Conservation (phyloP, 1,139 yeast species). For the Candida albicans region DNA sequence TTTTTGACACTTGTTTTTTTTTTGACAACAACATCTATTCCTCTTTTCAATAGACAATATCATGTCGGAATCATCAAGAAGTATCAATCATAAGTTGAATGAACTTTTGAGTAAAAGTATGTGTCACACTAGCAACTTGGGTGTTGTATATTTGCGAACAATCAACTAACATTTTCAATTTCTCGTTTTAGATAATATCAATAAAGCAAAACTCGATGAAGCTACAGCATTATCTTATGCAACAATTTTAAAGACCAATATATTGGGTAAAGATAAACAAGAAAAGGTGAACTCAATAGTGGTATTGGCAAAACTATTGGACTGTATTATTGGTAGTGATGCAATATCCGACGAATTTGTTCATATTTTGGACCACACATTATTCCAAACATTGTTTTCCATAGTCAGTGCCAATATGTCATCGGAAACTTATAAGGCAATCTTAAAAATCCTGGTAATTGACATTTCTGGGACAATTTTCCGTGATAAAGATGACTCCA, state of each 20-base stretch:
- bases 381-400: constrained; percentile 45
- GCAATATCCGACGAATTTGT: constrained; percentile 42
- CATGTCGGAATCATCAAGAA: constrained; percentile 40
- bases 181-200: constrained; percentile 24
- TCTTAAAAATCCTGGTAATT: constrained; percentile 45
- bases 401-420: constrained; percentile 48
- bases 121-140: constrained; percentile 14
- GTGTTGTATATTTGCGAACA: neutral
- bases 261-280: constrained; percentile 49
- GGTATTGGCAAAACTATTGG: constrained; percentile 53
- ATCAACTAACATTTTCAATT: neutral
- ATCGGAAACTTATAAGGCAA: constrained; percentile 51
- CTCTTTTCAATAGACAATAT: neutral
- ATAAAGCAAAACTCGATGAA: constrained; percentile 35
- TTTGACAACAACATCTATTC: neutral
- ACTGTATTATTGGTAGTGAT: constrained; percentile 41
- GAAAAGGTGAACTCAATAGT: constrained; percentile 56
- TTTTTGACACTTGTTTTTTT: neutral
- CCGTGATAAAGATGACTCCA: constrained; percentile 30
- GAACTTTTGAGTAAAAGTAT: constrained; percentile 43
- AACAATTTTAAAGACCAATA: constrained; percentile 35
- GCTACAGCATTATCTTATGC: constrained; percentile 39
- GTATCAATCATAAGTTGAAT: constrained; percentile 47
- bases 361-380: constrained; percentile 38
- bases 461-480: constrained; percentile 48